Evolutionary conservation across 106 monocot genomes (phyloP).

Genomic region (Apostasia ramifera): DNA sequence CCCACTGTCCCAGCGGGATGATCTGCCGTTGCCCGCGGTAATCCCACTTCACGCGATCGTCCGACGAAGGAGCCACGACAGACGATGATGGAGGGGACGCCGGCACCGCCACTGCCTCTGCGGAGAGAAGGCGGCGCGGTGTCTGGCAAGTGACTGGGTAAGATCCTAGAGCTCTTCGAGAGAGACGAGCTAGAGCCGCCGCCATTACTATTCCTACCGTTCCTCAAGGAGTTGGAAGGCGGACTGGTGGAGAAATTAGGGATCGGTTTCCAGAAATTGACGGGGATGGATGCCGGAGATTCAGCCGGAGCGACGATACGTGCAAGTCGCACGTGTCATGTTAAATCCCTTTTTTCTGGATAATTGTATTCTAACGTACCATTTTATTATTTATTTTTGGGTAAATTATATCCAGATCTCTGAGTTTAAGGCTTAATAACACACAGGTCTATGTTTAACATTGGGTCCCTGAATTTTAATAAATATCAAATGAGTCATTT

Average conservation of each 20-base stretch:
- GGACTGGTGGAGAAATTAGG: neutral
- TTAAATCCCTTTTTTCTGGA: too few relatives aligned
- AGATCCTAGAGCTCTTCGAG: constrained; percentile 11
- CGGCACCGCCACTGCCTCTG: neutral
- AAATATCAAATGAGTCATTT: too few relatives aligned
- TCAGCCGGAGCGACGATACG: too few relatives aligned
- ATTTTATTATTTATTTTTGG: too few relatives aligned
- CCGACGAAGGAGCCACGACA: neutral
- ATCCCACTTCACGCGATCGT: constrained; percentile 86
- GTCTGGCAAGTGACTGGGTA: neutral
- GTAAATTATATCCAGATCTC: too few relatives aligned
- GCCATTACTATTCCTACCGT: constrained; percentile 5
- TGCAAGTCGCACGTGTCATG: too few relatives aligned
- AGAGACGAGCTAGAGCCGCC: constrained; percentile 17
- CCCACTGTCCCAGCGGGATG: constrained; percentile 89
- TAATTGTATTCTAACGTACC: too few relatives aligned
- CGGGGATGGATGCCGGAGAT: too few relatives aligned
- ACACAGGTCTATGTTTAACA: too few relatives aligned
- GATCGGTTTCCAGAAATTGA: too few relatives aligned
- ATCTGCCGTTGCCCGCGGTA: constrained; percentile 82
- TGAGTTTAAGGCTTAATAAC: too few relatives aligned
- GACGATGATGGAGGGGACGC: constrained; percentile 3
- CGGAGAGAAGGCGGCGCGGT: constrained; percentile 10
- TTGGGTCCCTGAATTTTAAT: too few relatives aligned
- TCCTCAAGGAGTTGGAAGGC: neutral